Conservation (phyloP, 1,139 yeast genomes). For the Debaryomyces singareniensis region DNA sequence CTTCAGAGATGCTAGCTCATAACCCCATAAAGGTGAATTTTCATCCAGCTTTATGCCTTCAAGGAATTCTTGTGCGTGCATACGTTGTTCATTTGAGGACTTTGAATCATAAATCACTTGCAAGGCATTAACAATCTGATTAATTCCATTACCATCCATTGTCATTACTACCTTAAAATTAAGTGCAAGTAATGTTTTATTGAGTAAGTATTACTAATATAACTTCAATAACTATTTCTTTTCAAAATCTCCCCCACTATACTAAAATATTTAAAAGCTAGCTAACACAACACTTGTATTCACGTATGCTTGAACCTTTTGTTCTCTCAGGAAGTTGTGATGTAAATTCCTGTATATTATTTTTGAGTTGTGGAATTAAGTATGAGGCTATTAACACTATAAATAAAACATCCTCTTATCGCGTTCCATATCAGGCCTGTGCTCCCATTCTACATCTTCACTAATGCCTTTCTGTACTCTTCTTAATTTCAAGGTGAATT, state of each 20-base stretch:
- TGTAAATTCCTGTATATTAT: too few species aligned
- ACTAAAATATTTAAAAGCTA: too few species aligned
- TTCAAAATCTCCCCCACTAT: too few species aligned
- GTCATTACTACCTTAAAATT: constrained; percentile 12
- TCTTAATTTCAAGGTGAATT: constrained; percentile 82
- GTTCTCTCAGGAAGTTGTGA: neutral
- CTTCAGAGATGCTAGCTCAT: constrained; percentile 63
- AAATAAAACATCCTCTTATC: constrained; percentile 90
- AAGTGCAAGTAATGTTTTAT: too few species aligned
- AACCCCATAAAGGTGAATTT: constrained; percentile 92
- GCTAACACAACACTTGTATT: too few species aligned
- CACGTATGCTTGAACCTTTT: too few species aligned
- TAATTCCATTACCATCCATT: constrained; percentile 63
- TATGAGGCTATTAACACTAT: constrained; percentile 19
- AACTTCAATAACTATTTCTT: too few species aligned
- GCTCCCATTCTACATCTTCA: constrained; percentile 95
- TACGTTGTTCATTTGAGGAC: constrained; percentile 57
- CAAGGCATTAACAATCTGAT: constrained; percentile 69
- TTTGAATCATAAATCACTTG: constrained; percentile 72
- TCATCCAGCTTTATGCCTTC: constrained; percentile 71
- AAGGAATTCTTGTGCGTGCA: constrained; percentile 65
- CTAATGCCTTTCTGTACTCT: constrained; percentile 86
- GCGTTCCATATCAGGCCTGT: constrained; percentile 91
- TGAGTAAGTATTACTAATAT: too few species aligned
- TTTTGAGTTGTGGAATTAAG: too few species aligned